Conservation (phyloP, 139 green algal genomes). For the Dunaliella primolecta region DNA sequence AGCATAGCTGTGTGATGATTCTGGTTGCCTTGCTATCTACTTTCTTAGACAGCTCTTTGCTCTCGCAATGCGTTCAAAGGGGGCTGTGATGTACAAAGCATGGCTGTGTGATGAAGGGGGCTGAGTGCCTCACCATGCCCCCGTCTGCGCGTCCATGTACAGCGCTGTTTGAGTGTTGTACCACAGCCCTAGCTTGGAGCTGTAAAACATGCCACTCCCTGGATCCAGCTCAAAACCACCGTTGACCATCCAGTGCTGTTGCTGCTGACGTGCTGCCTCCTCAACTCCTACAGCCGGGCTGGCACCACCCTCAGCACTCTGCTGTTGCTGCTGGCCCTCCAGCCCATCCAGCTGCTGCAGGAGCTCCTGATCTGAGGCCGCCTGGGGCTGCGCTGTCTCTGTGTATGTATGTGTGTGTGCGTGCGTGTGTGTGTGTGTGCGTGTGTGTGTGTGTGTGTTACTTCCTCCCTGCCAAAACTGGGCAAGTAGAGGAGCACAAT, state of each 20-base stretch:
- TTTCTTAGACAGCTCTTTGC: too few relatives aligned
- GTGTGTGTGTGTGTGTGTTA: neutral
- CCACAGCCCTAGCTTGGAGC: slow-evolving; percentile 19
- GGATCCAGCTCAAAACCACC: neutral
- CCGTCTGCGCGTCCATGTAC: neutral
- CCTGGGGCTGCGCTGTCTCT: neutral
- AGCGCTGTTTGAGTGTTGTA: neutral
- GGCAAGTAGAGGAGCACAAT: too few relatives aligned
- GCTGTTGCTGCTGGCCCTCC: neutral
- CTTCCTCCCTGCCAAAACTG: too few relatives aligned
- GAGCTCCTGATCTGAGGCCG: neutral
- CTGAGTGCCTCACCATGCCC: neutral
- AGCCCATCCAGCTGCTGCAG: neutral
- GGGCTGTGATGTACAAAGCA: too few relatives aligned
- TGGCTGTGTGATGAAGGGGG: too few relatives aligned
- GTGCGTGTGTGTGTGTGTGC: neutral
- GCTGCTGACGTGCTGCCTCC: neutral
- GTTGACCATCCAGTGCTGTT: neutral
- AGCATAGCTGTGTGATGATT: too few relatives aligned
- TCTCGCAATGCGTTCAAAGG: too few relatives aligned
- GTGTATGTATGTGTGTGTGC: neutral
- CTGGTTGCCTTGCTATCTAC: too few relatives aligned
- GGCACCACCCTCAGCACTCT: too few relatives aligned
- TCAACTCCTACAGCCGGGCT: neutral
- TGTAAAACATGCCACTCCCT: slow-evolving; percentile 11